Base-by-base conservation (phyloP, 1,284 basidiomycete species). In the Bjerkandera adusta region DNA sequence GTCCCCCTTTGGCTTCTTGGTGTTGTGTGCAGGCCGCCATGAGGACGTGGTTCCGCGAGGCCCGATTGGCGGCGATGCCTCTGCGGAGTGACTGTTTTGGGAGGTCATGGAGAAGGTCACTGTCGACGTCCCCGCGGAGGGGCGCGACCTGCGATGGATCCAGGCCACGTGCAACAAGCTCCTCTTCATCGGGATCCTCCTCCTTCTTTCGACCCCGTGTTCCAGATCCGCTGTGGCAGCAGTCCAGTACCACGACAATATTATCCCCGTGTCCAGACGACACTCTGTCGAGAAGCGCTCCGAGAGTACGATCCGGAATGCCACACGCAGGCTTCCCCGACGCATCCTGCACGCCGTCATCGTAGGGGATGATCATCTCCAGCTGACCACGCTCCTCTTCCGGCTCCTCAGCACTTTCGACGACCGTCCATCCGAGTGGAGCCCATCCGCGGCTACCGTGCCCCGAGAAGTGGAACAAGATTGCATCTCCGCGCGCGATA, bases 391-490 rank as follows among this genome's bases (percentile, higher is more conserved):
- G 13, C 5, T 29, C 15, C 15, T 30, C 16, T 18, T 48, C 50
- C 10, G 39, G 21, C 12, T 26, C 40, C 6, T 35, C 24, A 21
- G 36, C 34, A n/a, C 38, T 35, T 22, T 45, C 35, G n/a, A 43
- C 33, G 13, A 34, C 22, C 5, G 37, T 15, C 51, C 47, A 49
- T 15, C 38, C 30, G 4, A 21, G 4, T 8, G 54, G 48, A 7
- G 50, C 51, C 15, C 16, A 20, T 8, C 15, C 15, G 18, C 42
- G 50, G 25, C 41, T 47, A 1, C 54, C 54, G 33, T 54, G 54
- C 4, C 54, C 54, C 10, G 54, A 51, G 45, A 45, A 56, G 43
- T 48, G 37, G 25, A 56, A 48, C 7, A 56, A 10, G 34, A 56
- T 43, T 12, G 40, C 33, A 29, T 54, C 54, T 6, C 49, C 54